phyloP scores from a whole-genome alignment of 192 early-diverging fungal genomes.

The Neocallimastix lanati region DNA sequence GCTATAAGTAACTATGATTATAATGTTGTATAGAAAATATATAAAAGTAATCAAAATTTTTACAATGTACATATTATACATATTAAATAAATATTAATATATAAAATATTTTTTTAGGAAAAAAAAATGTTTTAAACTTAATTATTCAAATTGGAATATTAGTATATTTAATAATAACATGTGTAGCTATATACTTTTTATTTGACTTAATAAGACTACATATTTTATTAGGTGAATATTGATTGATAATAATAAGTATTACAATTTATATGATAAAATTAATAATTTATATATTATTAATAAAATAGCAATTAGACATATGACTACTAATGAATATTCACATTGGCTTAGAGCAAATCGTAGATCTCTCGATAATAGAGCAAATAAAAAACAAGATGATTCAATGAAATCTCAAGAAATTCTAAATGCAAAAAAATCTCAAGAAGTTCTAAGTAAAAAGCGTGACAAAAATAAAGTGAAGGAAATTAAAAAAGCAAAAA shows the following conservation, averaged over 20 bases:
- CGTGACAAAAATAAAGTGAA: not conserved
- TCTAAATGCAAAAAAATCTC: not conserved
- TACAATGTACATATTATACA: too few species aligned
- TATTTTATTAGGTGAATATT: not conserved
- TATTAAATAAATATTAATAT: too few species aligned
- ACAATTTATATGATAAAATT: too few species aligned
- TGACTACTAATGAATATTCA: not conserved
- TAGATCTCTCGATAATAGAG: not conserved
- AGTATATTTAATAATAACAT: not conserved
- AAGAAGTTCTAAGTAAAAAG: not conserved
- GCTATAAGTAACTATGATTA: not conserved
- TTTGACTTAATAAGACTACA: not conserved
- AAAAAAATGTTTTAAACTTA: not conserved
- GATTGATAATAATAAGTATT: too few species aligned
- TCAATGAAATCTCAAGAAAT: not conserved
- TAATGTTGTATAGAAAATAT: too few species aligned
- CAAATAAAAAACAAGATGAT: not conserved
- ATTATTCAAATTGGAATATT: not conserved
- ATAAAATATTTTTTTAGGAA: not conserved
- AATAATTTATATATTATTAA: too few species aligned
- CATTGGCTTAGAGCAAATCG: not conserved
- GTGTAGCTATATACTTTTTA: not conserved
- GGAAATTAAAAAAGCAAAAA: not conserved
- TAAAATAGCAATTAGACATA: not conserved
- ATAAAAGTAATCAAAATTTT: too few species aligned